Base-by-base conservation (phyloP, 345 rosid genomes). In the Erysimum cheiranthoides region DNA sequence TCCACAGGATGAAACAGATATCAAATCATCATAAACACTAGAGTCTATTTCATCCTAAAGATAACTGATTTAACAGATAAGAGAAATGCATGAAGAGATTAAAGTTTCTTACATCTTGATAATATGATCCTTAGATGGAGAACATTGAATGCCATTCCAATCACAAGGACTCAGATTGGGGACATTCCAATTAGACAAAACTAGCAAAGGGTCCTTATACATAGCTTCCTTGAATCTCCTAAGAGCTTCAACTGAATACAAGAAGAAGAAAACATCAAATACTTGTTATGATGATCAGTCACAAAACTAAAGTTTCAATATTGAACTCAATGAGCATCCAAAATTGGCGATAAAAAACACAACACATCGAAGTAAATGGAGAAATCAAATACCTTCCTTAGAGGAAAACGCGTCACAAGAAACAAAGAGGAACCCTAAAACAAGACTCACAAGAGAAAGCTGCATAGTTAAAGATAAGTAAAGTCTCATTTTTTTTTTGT, bases 151-250 rank as follows among this genome's bases (percentile, higher is more conserved):
- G 70, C 98, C 98, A 7, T 60, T 56, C 99, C 98, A 96, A 64
- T 76, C 79, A 81, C 99, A 96, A 54, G 96, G 98, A 88, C 88
- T 85, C 47, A 82, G 83, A 81, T 86, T 88, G 61, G 85, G 81
- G 40, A 81, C 73, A 82, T 88, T 84, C 99, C 99, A 96, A 79
- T 81, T 87, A 50, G 95, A 84, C 74, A 91, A 76, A 81, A 88
- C 87, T 80, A 80, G 51, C 73, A 70, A 78, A 16, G 99, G 99
- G 79, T 93, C 99, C 75, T 93, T 95, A 68, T 76, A 87, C 25
- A 87, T 83, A 38, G 91, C 92, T 80, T 91, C 93, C 83, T 88
- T 93, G 72, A 96, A 86, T 73, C 87, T 74, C 16, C 51, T 80
- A 34, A 96, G 89, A 11, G 96, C 95, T 83, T 73, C 68, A 80